A percentile compares a stretch with the other conserved stretches of the same genome.
Conservation (phyloP, 305 asterid species). For the Plantago coronopus region DNA sequence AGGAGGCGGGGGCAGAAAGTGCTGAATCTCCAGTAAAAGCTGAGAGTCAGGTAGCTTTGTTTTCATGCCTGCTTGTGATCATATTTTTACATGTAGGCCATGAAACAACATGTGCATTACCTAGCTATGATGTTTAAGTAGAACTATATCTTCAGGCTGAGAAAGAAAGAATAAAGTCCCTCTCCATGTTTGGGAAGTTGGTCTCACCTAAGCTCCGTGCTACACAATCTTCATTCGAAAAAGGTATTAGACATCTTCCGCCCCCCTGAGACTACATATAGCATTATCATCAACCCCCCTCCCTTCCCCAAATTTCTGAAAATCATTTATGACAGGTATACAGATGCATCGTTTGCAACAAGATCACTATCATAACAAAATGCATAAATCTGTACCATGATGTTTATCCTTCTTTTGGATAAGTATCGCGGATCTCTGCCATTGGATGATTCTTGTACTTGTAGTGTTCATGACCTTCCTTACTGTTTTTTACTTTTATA, state of each 20-base stretch:
- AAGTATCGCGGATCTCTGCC: not conserved
- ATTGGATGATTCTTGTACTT: not conserved
- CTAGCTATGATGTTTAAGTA: no score
- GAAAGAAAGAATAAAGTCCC: slow-evolving; percentile 51
- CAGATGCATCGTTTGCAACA: no score
- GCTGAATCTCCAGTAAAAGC: slow-evolving; percentile 40
- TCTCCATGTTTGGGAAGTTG: slow-evolving; percentile 71
- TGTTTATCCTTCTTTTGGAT: no score
- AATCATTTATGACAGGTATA: not conserved
- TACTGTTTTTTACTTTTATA: slow-evolving; percentile 34
- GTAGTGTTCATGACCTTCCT: not conserved
- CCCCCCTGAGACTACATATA: not conserved
- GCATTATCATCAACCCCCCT: not conserved
- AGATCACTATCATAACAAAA: no score
- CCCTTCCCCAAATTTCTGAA: not conserved
- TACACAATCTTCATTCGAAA: slow-evolving; percentile 78
- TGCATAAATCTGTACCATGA: not conserved
- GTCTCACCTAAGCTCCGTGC: slow-evolving; percentile 87
- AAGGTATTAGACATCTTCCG: slow-evolving; percentile 38
- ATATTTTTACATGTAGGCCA: not conserved
- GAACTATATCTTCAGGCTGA: slow-evolving; percentile 35
- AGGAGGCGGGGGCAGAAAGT: slow-evolving; percentile 34
- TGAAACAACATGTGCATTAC: not conserved
- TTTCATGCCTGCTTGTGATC: no score
- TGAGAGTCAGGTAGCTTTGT: slow-evolving; percentile 46